Conservation (phyloP, 2,329 filamentous ascomycete genomes). For the Fusarium pseudonygamai region DNA sequence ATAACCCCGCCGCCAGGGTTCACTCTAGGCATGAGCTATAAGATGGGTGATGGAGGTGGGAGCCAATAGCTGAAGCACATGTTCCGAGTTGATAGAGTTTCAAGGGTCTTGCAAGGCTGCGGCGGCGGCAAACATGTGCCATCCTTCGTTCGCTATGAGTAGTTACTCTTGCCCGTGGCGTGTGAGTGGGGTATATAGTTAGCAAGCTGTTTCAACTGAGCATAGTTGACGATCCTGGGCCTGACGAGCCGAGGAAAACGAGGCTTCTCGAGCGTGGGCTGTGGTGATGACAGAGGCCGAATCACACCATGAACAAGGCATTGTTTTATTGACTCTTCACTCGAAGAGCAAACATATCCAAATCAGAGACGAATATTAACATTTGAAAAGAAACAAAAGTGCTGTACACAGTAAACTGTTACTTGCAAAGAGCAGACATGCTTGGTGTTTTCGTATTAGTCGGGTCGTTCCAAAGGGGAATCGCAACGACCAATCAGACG, state of each 20-base stretch:
- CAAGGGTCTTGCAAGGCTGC: slow-evolving; percentile 40
- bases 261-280: neutral
- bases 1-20: slow-evolving; percentile 41
- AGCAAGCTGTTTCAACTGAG: slow-evolving; percentile 4
- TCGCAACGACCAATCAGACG: slow-evolving; percentile 33
- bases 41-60: slow-evolving; percentile 35
- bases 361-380: fast-evolving
- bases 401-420: neutral
- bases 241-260: neutral
- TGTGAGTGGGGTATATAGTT: slow-evolving; percentile 35
- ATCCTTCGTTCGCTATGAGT: slow-evolving; percentile 40
- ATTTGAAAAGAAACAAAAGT: neutral
- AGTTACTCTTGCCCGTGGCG: slow-evolving; percentile 17
- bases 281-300: neutral
- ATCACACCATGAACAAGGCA: no score
- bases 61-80: slow-evolving; percentile 58
- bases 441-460: slow-evolving; percentile 30
- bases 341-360: neutral
- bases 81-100: slow-evolving; percentile 41
- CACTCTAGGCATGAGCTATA: slow-evolving; percentile 2
- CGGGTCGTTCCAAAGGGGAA: slow-evolving; percentile 14
- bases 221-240: slow-evolving; percentile 19
- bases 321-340: neutral
- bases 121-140: slow-evolving; percentile 39
- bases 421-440: neutral